phyloP scores from a whole-genome alignment of 2,329 filamentous ascomycete genomes.

The Apiospora phragmitis region DNA sequence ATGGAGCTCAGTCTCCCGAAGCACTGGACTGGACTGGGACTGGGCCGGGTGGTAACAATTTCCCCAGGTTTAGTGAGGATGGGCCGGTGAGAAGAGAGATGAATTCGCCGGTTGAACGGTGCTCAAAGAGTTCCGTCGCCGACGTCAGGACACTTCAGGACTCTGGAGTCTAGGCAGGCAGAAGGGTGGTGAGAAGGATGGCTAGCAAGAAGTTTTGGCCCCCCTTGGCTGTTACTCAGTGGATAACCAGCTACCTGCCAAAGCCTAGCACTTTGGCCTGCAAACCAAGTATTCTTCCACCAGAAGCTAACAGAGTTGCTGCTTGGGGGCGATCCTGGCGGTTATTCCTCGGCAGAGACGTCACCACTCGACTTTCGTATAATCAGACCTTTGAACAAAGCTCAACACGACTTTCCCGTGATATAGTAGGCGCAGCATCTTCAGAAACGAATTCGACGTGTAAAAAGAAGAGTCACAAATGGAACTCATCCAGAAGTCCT shows the following conservation, averaged over 20 bases:
- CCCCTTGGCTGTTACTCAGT: not conserved
- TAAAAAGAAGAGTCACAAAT: not conserved
- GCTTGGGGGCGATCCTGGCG: not conserved
- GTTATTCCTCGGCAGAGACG: not conserved
- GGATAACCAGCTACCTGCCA: not conserved
- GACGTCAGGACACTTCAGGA: not conserved
- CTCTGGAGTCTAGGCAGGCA: not conserved
- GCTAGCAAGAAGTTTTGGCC: not conserved
- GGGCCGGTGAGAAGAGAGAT: conserved; percentile 9
- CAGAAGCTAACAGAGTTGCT: not conserved
- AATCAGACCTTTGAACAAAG: not conserved
- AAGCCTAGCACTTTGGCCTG: not conserved
- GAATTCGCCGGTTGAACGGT: conserved; percentile 12
- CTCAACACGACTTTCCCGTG: not conserved
- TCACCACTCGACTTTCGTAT: not conserved
- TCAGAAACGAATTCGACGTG: not conserved
- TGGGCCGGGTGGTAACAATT: conserved; percentile 10
- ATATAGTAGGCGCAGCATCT: not conserved
- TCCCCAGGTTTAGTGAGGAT: conserved; percentile 8
- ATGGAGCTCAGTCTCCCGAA: conserved; percentile 8
- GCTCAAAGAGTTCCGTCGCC: conserved; percentile 13
- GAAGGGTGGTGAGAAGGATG: not conserved
- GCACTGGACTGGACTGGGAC: conserved; percentile 2
- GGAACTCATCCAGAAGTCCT: not conserved
- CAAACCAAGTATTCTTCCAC: not conserved